A percentile compares a stretch with the other conserved stretches of the same genome.
phyloP scores from a whole-genome alignment of 805 yeast species.

The Debaryomyces prosopidis region DNA sequence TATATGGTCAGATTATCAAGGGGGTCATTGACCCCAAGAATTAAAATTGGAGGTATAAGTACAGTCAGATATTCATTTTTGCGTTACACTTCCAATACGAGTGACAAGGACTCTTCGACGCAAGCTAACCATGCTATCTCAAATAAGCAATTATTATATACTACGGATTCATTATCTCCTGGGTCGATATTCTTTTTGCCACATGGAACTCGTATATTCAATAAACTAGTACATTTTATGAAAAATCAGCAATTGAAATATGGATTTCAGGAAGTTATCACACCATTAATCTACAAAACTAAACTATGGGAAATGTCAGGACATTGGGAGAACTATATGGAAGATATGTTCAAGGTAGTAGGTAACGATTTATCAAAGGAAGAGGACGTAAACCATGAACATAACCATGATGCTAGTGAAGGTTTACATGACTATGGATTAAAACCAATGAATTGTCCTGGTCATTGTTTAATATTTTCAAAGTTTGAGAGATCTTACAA shows the following conservation, averaged over 20 bases:
- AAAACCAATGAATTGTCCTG: constrained; percentile 96
- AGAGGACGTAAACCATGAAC: constrained; percentile 12
- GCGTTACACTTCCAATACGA: constrained; percentile 2
- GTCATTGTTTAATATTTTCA: constrained; percentile 84
- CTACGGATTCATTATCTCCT: constrained; percentile 80
- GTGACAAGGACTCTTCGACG: constrained; percentile 26
- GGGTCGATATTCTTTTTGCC: constrained; percentile 93
- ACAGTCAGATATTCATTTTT: neutral
- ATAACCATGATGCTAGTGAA: constrained; percentile 10
- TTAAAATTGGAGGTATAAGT: neutral
- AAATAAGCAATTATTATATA: constrained; percentile 69
- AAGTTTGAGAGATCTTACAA: constrained; percentile 77
- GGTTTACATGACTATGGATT: constrained; percentile 60
- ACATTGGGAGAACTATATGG: constrained; percentile 93
- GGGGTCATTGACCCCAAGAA: neutral
- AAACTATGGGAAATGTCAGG: constrained; percentile 89
- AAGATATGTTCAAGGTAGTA: constrained; percentile 89
- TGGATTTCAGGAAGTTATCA: constrained; percentile 89
- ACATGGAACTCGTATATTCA: constrained; percentile 85
- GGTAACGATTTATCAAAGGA: constrained; percentile 48
- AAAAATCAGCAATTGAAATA: constrained; percentile 75
- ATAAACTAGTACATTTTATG: constrained; percentile 78
- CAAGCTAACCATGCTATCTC: constrained; percentile 50
- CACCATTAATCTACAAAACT: constrained; percentile 84
- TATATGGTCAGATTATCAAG: neutral